Percentiles rank a stretch among this genome's conserved stretches.
These are phyloP conservation scores for Entomortierella beljakovae DNA, from an alignment of 192 early-diverging fungal species.

Conservation along the genomic window DNA sequence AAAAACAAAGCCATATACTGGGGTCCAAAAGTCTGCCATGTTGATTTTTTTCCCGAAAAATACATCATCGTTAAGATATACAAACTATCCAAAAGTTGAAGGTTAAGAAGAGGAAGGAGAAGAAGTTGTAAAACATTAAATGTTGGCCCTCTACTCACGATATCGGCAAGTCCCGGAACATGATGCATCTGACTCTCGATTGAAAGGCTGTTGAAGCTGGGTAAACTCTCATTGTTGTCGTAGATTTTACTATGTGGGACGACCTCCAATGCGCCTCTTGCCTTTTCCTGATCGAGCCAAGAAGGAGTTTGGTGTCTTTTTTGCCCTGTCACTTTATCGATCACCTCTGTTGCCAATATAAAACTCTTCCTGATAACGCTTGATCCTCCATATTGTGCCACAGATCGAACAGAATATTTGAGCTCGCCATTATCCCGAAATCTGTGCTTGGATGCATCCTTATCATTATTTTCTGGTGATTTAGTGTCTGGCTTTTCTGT, in stretches of 20 bases:
- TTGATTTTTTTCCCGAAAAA: constrained; percentile 32
- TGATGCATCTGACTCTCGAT: constrained; percentile 57
- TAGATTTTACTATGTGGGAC: constrained; percentile 43
- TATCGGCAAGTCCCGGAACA: constrained; percentile 29
- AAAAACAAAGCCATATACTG: constrained; percentile 55
- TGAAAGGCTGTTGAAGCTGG: constrained; percentile 55
- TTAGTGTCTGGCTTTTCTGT: neutral
- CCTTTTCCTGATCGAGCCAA: constrained; percentile 21
- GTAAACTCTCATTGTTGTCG: constrained; percentile 22
- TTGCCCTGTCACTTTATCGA: neutral
- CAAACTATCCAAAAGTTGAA: constrained; percentile 16
- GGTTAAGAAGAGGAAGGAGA: neutral
- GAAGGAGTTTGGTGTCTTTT: constrained; percentile 17
- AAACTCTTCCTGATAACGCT: constrained; percentile 21
- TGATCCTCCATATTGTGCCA: constrained; percentile 27
- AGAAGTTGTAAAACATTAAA: neutral
- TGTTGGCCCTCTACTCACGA: constrained; percentile 15
- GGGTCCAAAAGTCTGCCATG: constrained; percentile 47
- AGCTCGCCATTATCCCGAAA: constrained; percentile 53
- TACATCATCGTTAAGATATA: constrained; percentile 58
- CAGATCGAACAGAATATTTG: constrained; percentile 50
- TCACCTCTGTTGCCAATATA: constrained; percentile 42
- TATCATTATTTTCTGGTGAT: neutral
- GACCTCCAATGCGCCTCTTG: constrained; percentile 7
- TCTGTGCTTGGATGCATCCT: constrained; percentile 15